These are phyloP conservation scores for Chaetothyriales sp. DNA, from an alignment of 2,329 filamentous ascomycete genomes.

Conservation along the genomic window DNA sequence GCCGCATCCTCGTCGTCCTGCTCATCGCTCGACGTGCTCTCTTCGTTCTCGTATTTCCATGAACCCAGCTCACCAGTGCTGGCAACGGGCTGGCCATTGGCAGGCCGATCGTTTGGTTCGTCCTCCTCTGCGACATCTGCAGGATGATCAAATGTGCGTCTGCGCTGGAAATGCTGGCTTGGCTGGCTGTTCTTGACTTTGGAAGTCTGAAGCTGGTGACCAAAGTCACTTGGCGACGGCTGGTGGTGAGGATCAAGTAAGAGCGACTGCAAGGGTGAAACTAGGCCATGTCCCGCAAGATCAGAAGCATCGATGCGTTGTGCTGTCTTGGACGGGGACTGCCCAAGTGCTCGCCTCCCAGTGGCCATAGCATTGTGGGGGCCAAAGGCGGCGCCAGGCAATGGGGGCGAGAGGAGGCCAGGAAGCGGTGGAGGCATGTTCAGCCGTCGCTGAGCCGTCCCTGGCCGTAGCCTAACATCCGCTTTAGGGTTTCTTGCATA, in stretches of 20 bases:
- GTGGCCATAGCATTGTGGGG: slow-evolving; percentile 2
- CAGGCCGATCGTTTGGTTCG: not conserved
- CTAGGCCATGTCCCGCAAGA: slow-evolving; percentile 15
- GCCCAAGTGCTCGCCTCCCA: slow-evolving; percentile 1
- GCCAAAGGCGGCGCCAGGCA: slow-evolving; percentile 20
- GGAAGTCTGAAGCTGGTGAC: slow-evolving; percentile 3
- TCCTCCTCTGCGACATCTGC: slow-evolving; percentile 9
- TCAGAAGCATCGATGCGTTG: slow-evolving; percentile 11
- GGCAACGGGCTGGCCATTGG: not conserved
- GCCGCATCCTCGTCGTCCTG: slow-evolving; percentile 32
- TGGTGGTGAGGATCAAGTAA: slow-evolving; percentile 35
- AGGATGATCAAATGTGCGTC: slow-evolving; percentile 19
- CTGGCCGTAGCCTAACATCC: slow-evolving; percentile 46
- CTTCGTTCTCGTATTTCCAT: slow-evolving; percentile 25
- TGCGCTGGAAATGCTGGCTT: slow-evolving; percentile 30
- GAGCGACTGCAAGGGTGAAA: slow-evolving; percentile 28
- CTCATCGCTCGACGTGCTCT: slow-evolving; percentile 31
- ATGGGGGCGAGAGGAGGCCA: slow-evolving; percentile 48
- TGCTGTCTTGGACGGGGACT: slow-evolving; percentile 18
- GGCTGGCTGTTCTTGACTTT: slow-evolving; percentile 16
- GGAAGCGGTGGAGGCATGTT: slow-evolving; percentile 64
- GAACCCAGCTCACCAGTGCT: slow-evolving; percentile 19
- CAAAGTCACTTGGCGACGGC: slow-evolving; percentile 25
- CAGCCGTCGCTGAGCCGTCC: slow-evolving; percentile 43
- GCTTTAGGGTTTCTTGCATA: slow-evolving; percentile 64